Evolutionary conservation across 169 alveolate species (phyloP).

Genomic region (Plasmodium coatneyi): DNA sequence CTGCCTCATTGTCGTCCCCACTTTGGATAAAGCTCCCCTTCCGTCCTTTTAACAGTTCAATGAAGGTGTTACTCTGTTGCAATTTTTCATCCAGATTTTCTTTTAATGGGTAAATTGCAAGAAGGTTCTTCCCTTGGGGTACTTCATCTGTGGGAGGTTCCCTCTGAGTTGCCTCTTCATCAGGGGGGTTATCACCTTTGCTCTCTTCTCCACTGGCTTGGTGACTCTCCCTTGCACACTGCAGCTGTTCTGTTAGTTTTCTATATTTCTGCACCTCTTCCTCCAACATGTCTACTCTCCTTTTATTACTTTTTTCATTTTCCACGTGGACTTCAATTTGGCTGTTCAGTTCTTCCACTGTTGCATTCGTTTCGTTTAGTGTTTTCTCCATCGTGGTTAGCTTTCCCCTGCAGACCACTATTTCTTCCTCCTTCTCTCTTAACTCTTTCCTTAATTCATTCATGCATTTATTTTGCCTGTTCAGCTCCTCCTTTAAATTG

Average conservation of each 20-base stretch:
- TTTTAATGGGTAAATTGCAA: too few species aligned
- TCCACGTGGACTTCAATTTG: background rate
- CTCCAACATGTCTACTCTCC: background rate
- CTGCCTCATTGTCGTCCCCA: background rate
- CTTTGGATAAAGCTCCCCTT: background rate
- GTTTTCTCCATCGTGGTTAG: background rate
- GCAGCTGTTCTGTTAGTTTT: too few species aligned
- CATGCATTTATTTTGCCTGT: background rate
- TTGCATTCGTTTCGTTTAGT: background rate
- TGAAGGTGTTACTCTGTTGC: background rate
- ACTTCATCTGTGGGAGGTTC: too few species aligned
- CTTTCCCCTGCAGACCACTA: background rate
- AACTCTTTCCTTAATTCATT: conserved; percentile 1
- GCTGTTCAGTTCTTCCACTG: background rate
- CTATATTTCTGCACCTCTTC: background rate
- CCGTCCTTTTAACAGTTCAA: background rate
- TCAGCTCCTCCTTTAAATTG: conserved; percentile 14
- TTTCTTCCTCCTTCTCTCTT: background rate
- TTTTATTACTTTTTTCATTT: background rate
- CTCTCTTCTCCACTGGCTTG: background rate
- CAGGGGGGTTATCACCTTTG: background rate
- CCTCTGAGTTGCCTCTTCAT: background rate
- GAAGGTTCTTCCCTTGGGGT: too few species aligned
- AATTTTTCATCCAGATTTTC: too few species aligned
- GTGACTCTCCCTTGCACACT: background rate